phyloP scores from a whole-genome alignment of 2,329 filamentous ascomycete species.

The Madurella mycetomatis region DNA sequence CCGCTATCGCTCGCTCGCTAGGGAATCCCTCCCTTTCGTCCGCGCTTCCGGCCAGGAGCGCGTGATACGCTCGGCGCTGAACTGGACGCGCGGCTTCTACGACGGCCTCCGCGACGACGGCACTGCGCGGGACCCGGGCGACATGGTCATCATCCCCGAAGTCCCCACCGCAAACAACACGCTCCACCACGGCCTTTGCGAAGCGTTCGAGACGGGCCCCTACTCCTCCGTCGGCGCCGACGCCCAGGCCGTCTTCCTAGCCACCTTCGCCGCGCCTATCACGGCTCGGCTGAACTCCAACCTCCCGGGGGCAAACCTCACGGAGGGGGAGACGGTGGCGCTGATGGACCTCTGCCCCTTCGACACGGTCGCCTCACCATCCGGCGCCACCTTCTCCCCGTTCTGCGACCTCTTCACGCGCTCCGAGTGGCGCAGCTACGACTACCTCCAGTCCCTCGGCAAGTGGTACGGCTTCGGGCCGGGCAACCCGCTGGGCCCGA shows the following conservation, averaged over 20 bases:
- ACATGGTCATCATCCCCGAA: conserved; percentile 68
- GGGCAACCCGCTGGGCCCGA: conserved; percentile 74
- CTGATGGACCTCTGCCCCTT: conserved; percentile 91
- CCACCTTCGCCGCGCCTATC: conserved; percentile 63
- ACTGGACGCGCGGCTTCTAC: conserved; percentile 74
- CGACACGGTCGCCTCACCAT: conserved; percentile 60
- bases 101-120: conserved; percentile 39
- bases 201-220: conserved; percentile 60
- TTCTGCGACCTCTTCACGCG: conserved; percentile 75
- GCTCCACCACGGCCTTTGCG: conserved; percentile 69
- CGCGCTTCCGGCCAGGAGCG: conserved; percentile 40
- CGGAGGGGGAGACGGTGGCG: conserved; percentile 56
- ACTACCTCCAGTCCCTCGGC: conserved; percentile 73
- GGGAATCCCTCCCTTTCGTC: conserved; percentile 41
- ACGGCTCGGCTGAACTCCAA: conserved; percentile 63
- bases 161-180: conserved; percentile 69
- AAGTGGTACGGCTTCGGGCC: conserved; percentile 82
- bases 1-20: conserved; percentile 62
- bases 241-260: conserved; percentile 55
- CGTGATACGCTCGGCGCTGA: conserved; percentile 56
- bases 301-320: conserved; percentile 64
- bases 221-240: conserved; percentile 43
- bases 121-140: conserved; percentile 34
- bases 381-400: conserved; percentile 50
- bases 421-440: conserved; percentile 71